Evolutionary conservation across 2,329 filamentous ascomycete genomes (phyloP).

Genomic region (Fusarium equiseti): DNA sequence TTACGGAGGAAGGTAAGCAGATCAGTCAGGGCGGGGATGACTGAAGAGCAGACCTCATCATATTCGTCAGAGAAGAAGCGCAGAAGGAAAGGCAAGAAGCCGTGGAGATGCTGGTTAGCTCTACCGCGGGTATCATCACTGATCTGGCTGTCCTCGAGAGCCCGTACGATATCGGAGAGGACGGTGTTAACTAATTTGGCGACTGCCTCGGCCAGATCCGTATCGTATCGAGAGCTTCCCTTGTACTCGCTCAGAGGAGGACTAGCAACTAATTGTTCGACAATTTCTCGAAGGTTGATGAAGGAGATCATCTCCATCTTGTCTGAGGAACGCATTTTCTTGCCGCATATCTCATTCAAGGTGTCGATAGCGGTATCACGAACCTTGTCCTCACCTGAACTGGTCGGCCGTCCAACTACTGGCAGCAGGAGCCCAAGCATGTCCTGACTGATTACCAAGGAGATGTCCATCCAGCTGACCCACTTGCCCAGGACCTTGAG

Average conservation of each 20-base stretch:
- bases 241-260: conserved; percentile 83
- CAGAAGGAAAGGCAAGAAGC: conserved; percentile 87
- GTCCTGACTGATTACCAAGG: conserved; percentile 87
- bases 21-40: conserved; percentile 93
- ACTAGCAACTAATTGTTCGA: conserved; percentile 86
- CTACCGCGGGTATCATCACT: conserved; percentile 75
- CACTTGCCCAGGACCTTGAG: conserved; percentile 94
- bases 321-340: conserved; percentile 96
- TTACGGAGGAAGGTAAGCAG: conserved; percentile 91
- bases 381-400: conserved; percentile 78
- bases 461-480: conserved; percentile 99
- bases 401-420: conserved; percentile 81
- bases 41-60: conserved; percentile 96
- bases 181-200: conserved; percentile 95
- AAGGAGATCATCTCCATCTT: conserved; percentile 96
- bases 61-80: conserved; percentile 98
- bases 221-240: conserved; percentile 89
- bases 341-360: conserved; percentile 94
- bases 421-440: conserved; percentile 89
- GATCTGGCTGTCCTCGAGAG: conserved; percentile 76
- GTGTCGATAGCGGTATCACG: conserved; percentile 93
- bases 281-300: conserved; percentile 86
- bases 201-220: conserved; percentile 92
- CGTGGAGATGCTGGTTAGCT: conserved; percentile 84
- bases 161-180: conserved; percentile 86